phyloP scores from a whole-genome alignment of 2,329 filamentous ascomycete species.

The Cladosporium velox region DNA sequence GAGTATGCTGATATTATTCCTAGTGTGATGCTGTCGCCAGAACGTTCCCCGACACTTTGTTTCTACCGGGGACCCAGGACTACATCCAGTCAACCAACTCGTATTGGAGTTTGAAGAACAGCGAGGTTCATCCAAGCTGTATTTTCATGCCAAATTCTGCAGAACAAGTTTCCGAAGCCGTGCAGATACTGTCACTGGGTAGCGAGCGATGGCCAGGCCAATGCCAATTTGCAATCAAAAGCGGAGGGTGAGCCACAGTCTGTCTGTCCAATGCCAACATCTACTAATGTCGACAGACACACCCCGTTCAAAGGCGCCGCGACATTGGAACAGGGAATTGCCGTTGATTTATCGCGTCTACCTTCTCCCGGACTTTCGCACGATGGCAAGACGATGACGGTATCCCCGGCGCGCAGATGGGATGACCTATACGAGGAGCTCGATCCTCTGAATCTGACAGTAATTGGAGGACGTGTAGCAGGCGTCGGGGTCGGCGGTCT shows the following conservation, averaged over 20 bases:
- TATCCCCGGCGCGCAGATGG: slow-evolving; percentile 53
- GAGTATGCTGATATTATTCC: not conserved
- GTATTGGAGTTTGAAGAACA: not conserved
- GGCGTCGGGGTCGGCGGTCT: slow-evolving; percentile 35
- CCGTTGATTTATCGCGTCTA: not conserved
- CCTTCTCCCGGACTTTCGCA: slow-evolving; percentile 33
- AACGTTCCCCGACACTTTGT: not conserved
- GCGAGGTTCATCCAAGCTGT: not conserved
- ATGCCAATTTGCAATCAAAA: not conserved
- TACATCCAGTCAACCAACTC: not conserved
- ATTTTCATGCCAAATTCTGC: not conserved
- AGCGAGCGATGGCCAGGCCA: not conserved
- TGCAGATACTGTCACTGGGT: not conserved
- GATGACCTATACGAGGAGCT: slow-evolving; percentile 45
- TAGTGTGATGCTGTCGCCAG: not conserved
- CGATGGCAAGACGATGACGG: slow-evolving; percentile 40
- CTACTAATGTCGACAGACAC: not conserved
- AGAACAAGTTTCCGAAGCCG: not conserved
- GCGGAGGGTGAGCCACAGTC: not conserved
- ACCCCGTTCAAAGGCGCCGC: not conserved
- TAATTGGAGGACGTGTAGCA: slow-evolving; percentile 48
- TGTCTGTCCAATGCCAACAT: not conserved
- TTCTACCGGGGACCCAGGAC: not conserved
- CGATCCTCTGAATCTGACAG: slow-evolving; percentile 43
- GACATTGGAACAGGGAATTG: not conserved